Base-by-base conservation (phyloP, 1,139 yeast genomes). In the Candida neerlandica region DNA sequence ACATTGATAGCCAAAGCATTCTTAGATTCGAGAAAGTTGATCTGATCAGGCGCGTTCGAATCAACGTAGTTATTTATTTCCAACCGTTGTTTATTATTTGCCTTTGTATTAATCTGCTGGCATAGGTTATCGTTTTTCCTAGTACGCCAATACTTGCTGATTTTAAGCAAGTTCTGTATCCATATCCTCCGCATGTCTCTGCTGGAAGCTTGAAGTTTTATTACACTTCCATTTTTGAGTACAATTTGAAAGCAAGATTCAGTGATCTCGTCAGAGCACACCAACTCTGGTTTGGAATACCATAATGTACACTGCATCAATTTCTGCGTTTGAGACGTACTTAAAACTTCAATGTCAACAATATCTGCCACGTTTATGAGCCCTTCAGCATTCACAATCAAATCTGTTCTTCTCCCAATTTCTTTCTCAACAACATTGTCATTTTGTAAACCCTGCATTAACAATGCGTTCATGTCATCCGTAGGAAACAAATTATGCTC, bases 381-480 rank as follows among this genome's bases (percentile, higher is more conserved):
- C 0, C 85, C 85, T 30, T 80, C 79, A 0, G 96, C 79, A 46
- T 79, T 79, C 1, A 81, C 65, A 1, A 89, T 65, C 51, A 81
- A 79, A 27, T 77, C 73, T 0, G 84, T 69, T 47, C 86, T 75
- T 49, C 97, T 73, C 54, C 84, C 84, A 46, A 80, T 78, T 55
- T 89, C 95, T 38, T 73, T 71, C 18, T 81, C 58, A 0, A 96
- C 95, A 41, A 67, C 66, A 1, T 62, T 57, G 60, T 91, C 96
- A 19, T 70, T 61, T n/a, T 62, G 56, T 1, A 69, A 67, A 55
- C 85, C 83, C 2, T 79, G 78, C 0, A 69, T 66, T 1, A 66
- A 66, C 4, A 90, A 63, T 96, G 96, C 89, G 1, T 62, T 60
- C 5, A 90, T 73, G 54, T 86, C 86, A 3, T 74, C 77, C 11